Base-by-base conservation (phyloP, 371 early-diverging fungal genomes). In the Haplosporangium sp. region DNA sequence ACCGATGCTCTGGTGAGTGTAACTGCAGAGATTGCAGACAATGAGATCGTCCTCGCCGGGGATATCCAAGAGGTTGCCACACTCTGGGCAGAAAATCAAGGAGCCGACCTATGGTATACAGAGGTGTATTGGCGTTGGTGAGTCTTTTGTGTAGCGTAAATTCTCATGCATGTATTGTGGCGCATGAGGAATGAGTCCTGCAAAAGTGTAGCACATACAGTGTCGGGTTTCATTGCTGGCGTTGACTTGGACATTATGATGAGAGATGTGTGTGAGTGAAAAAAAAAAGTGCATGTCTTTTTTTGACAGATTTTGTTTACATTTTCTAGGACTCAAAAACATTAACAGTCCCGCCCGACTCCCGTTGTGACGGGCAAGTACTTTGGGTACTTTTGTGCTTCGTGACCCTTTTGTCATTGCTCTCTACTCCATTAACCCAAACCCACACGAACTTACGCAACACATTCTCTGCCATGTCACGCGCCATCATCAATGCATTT, bases 11-110 rank as follows among this genome's bases (percentile, higher is more conserved):
- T 83, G 84, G 59, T 92, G 87, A 18, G 90, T 84, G 70, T 89
- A 86, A 41, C 90, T 89, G 81, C 96, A 96, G 37, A 88, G 87
- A 60, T 88, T 86, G 87, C 98, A 96, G 23, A 91, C 81, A 38
- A 93, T 86, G 62, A 93, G 85, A 66, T 90, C 88, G 59, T 89
- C 86, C 60, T 92, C 92, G 36, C 89, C 92, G 5, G 95, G 93
- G 68, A 89, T 87, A 83, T 96, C 96, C 18, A 97, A 87, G 47
- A 96, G 85, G 71, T 93, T 91, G 51, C 95, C 95, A 81, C 96
- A 97, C 69, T 90, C 91, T 37, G 90, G 88, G 80, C 97, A 97
- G 73, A 96, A 97, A 46, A 93, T 87, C 62, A 93, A 89, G 2
- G 91, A 91, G 65, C 91, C 91, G 61, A 79, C 80, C 80, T 79